Evolutionary conservation across 768 basidiomycete species (phyloP), one percentile per base, ranked within the genome.

Genomic region (Tylopilus sp.): DNA sequence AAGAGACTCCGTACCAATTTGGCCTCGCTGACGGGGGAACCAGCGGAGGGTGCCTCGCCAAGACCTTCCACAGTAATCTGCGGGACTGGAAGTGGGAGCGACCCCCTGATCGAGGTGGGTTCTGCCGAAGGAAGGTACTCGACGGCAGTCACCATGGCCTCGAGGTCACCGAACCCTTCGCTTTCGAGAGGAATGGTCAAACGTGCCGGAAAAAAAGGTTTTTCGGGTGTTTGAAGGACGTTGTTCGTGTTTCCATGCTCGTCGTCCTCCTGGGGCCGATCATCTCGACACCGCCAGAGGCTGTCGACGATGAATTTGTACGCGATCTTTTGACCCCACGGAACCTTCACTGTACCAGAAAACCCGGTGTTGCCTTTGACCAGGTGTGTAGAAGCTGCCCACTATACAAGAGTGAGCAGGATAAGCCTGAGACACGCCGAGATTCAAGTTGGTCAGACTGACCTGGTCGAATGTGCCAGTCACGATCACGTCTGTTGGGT

Each of bases 231-330:
- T 30, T 63, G 72, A 58, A 80, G 78, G 48, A 88, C 71, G 65
- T 91, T 89, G 69, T 92, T 92, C 19, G 84, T 64, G 67, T 85
- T 86, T 16, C 88, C 89, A 21, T 72, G 70, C 10, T 68, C 65
- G 61, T 91, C 88, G 1, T 70, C 63, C 68, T 88, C 86, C 48
- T 80, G 82, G 7, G 84, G 82, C 52, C 76, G 75, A 54, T 76
- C 75, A 31, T 78, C 74, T 43, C 76, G 75, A 43, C 77, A 74
- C 44, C 72, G 60, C 89, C 87, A 92, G 54, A 69, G 61, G 31
- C 83, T 85, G 64, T 92, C 90, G 48, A 92, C 88, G 65, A 91
- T 74, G 65, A 83, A 92, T 70, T 92, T 92, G 81, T 87, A 92
- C 8, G 73, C 62, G 52, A 88, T 72, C 61, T 82, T 85, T 45